Percentiles rank a stretch among this genome's conserved stretches.
phyloP scores from a whole-genome alignment of 2,329 filamentous ascomycete genomes.

The Gliomastix tumulicola region DNA sequence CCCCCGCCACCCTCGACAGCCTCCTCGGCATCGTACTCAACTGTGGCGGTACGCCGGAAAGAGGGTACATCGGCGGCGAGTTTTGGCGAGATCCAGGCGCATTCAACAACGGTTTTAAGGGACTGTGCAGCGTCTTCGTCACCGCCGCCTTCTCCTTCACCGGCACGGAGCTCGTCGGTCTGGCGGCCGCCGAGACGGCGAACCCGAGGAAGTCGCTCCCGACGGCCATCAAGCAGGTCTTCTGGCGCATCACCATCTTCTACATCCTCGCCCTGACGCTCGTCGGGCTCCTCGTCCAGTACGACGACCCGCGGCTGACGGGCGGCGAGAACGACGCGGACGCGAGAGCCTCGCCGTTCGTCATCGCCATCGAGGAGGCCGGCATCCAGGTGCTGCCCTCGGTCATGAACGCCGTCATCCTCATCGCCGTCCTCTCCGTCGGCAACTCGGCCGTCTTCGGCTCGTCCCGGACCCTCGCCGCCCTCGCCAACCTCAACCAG shows the following conservation, averaged over 20 bases:
- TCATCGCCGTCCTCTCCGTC: constrained; percentile 83
- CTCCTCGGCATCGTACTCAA: constrained; percentile 83
- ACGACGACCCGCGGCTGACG: constrained; percentile 58
- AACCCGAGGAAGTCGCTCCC: constrained; percentile 77
- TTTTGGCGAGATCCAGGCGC: constrained; percentile 79
- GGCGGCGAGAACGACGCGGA: constrained; percentile 48
- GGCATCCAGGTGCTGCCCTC: constrained; percentile 76
- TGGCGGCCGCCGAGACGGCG: constrained; percentile 71
- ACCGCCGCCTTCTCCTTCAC: constrained; percentile 71
- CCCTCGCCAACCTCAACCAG: constrained; percentile 81
- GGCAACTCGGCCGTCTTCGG: constrained; percentile 91
- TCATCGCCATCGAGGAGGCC: constrained; percentile 83
- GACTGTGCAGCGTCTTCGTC: constrained; percentile 72
- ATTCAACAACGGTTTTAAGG: constrained; percentile 77
- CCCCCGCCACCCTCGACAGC: no score
- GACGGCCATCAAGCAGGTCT: constrained; percentile 85
- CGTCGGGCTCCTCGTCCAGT: constrained; percentile 77
- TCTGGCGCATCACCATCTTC: constrained; percentile 89
- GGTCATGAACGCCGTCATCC: constrained; percentile 92
- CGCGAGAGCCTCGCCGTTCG: constrained; percentile 78
- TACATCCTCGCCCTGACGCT: constrained; percentile 78
- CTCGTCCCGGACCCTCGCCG: constrained; percentile 81
- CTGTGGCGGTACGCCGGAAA: constrained; percentile 66
- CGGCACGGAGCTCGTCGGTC: constrained; percentile 68
- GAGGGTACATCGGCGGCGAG: constrained; percentile 71